Evolutionary conservation across 805 yeast species (phyloP), one percentile per base, ranked within the genome.

Genomic region (Hanseniaspora guilliermondii): DNA sequence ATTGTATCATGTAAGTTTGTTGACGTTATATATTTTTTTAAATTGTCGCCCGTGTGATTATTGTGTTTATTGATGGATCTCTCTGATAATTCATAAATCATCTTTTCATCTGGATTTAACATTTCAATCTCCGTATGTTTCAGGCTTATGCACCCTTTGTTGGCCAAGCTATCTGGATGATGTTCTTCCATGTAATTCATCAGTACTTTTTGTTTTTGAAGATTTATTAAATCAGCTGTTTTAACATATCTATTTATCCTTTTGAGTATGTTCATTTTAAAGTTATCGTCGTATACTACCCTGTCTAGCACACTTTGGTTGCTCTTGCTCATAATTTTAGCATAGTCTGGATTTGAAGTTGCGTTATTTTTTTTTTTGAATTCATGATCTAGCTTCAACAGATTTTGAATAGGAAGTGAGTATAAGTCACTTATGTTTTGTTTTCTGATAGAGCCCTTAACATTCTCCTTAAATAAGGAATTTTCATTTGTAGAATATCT

Each of bases 1-100:
- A 70, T 66, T 7, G 68, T 62, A 32, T 57, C 58, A 41, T 59
- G 61, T 2, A 61, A 36, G 24, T 53, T 45, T 17, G 47, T 46
- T 12, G 56, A 27, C 4, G 25, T 8, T 21, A 53, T 46, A 25
- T 21, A 46, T 27, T 40, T 47, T 19, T 42, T 44, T 27, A 52
- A 30, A 30, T 37, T 30, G 22, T 36, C 49, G 2, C 49, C 49
- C 27, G 42, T 42, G 21, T 42, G 44, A 4, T 30, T 21, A 19
- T 44, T 32, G 30, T 6, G 25, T 19, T 40, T 22, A 17, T 19
- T 16, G 1, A 14, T n/a, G 11, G 42, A 36, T 33, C 49, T 42
- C 19, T 37, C 25, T 37, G 38, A 52, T 16, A 49, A 7, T 3
- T 25, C 35, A 27, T 25, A 35, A 12, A 49, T 36, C 24, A 49